Conservation (phyloP, 2,329 filamentous ascomycete genomes). For the Penicillium hordei region DNA sequence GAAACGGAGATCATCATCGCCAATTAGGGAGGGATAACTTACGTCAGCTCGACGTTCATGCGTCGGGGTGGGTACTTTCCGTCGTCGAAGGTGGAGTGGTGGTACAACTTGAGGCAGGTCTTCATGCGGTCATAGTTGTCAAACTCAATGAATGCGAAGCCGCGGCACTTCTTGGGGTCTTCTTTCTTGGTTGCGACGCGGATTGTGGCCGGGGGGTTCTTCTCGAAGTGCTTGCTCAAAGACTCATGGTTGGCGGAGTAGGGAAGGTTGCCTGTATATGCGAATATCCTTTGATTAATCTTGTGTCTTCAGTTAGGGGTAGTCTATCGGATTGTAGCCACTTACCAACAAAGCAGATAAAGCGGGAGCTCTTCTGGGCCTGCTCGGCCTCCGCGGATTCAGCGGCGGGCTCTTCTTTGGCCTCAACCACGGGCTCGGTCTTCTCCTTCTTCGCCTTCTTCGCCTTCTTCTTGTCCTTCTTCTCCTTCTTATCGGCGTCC, state of each 20-base stretch:
- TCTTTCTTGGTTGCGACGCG: constrained; percentile 71
- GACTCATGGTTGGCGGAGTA: constrained; percentile 72
- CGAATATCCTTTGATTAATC: background rate
- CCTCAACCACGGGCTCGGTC: constrained; percentile 18
- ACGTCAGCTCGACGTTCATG: constrained; percentile 93
- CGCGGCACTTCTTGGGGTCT: constrained; percentile 63
- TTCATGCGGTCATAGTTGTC: constrained; percentile 84
- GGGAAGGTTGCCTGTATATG: constrained; percentile 72
- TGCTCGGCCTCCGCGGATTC: constrained; percentile 16
- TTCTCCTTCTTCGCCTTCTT: constrained; percentile 18
- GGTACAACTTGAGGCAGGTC: constrained; percentile 85
- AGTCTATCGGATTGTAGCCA: background rate
- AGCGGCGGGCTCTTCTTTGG: constrained; percentile 18
- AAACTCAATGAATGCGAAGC: constrained; percentile 88
- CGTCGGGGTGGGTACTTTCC: constrained; percentile 60
- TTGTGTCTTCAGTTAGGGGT: background rate
- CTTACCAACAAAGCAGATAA: constrained; percentile 75
- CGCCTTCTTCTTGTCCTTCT: constrained; percentile 24
- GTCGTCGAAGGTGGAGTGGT: constrained; percentile 75
- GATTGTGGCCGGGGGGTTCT: constrained; percentile 67
- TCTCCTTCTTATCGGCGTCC: constrained; percentile 23
- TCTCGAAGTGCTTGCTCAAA: constrained; percentile 73
- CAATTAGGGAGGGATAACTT: constrained; percentile 39
- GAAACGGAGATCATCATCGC: background rate
- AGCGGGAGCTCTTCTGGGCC: constrained; percentile 53